A percentile compares a stretch with the other conserved stretches of the same genome.
Conservation (phyloP, 2,329 filamentous ascomycete genomes). For the Fusarium heterosporum region DNA sequence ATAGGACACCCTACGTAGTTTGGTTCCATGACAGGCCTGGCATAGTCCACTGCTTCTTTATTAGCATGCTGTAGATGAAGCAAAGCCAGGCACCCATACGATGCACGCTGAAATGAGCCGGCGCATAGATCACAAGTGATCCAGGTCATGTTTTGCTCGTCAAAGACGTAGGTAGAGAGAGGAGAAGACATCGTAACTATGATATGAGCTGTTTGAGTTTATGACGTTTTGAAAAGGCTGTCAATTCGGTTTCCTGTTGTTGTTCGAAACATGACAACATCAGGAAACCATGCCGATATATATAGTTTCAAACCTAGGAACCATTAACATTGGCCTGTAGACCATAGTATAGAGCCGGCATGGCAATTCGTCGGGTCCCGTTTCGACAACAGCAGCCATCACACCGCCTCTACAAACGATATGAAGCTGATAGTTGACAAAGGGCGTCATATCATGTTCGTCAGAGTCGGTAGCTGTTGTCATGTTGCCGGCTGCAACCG, state of each 20-base stretch:
- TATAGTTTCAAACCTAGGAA: conserved; percentile 32
- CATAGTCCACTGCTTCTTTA: conserved; percentile 22
- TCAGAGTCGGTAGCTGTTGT: conserved; percentile 34
- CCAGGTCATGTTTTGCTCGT: conserved; percentile 44
- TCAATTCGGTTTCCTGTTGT: not conserved
- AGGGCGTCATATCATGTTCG: conserved; percentile 19
- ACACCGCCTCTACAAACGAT: conserved; percentile 27
- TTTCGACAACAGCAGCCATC: conserved; percentile 18
- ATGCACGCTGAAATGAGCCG: conserved; percentile 40
- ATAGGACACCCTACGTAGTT: conserved; percentile 41
- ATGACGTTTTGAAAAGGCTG: not conserved
- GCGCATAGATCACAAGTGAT: conserved; percentile 44
- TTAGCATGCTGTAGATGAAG: not conserved
- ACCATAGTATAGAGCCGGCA: conserved; percentile 16
- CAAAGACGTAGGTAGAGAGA: conserved; percentile 36
- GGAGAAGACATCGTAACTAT: conserved; percentile 25
- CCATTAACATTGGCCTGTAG: conserved; percentile 1
- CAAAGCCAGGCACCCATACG: conserved; percentile 17
- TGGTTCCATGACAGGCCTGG: conserved; percentile 42
- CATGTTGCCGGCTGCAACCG: conserved; percentile 34
- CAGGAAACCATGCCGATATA: conserved; percentile 27
- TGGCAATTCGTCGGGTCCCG: conserved; percentile 8
- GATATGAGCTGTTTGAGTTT: conserved; percentile 1
- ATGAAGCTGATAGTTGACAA: conserved; percentile 13
- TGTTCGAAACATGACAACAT: not conserved